These are phyloP conservation scores for Sclerotinia minor DNA, from an alignment of 2,329 filamentous ascomycete genomes.

Conservation along the genomic window DNA sequence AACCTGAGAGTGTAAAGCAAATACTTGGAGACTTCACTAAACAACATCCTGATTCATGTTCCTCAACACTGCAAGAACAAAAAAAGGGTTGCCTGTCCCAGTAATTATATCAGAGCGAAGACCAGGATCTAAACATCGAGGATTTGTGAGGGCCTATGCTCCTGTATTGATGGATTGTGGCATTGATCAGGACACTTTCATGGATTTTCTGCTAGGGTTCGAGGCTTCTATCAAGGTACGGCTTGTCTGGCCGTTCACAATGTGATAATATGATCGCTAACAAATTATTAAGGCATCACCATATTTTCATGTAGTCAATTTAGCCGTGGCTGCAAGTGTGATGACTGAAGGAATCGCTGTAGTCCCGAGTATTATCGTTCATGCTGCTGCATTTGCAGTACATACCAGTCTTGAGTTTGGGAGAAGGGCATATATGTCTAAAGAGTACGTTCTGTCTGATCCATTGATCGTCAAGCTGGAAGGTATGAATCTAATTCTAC, in stretches of 20 bases:
- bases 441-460: conserved; percentile 42
- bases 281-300: conserved; percentile 44
- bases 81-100: conserved; percentile 44
- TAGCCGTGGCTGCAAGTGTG: conserved; percentile 38
- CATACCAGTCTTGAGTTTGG: conserved; percentile 21
- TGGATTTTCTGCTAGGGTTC: conserved; percentile 51
- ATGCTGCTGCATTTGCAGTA: conserved; percentile 16
- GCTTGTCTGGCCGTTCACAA: background rate
- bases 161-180: conserved; percentile 49
- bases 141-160: conserved; percentile 55
- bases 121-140: conserved; percentile 49
- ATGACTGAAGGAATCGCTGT: conserved; percentile 38
- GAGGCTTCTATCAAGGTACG: conserved; percentile 37
- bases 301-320: conserved; percentile 46
- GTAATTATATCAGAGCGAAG: conserved; percentile 55
- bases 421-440: conserved; percentile 23
- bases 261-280: background rate
- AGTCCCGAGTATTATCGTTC: conserved; percentile 45
- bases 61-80: background rate
- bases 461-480: conserved; percentile 41
- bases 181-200: conserved; percentile 51
- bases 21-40: conserved; percentile 10
- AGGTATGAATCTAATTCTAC: conserved; percentile 25
- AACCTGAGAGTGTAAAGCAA: conserved; percentile 6
- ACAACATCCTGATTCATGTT: background rate